Base-by-base conservation (phyloP, 345 rosid genomes). In the Linum usitatissimum region DNA sequence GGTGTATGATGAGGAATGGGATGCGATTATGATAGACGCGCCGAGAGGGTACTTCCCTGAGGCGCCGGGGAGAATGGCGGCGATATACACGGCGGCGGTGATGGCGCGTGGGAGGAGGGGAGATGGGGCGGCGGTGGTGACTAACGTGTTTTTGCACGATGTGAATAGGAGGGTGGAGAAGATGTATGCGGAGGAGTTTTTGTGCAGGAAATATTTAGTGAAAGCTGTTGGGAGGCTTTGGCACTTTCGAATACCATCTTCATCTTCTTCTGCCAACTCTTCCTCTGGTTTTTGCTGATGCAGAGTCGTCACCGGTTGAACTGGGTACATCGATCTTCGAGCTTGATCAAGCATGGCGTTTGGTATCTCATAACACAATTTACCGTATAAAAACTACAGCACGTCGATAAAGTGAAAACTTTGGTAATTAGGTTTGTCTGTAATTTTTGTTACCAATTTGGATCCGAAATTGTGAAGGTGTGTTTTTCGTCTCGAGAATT, bases 151-250 rank as follows among this genome's bases (percentile, higher is more conserved):
- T 18, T 59, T 59, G 48, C 62, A 59, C 31, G 62, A 59, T 31
- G 62, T 59, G 49, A 36, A 59, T 34, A 30, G 62, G 19, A 59
- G 21, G 45, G 62, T 59, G 6, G 62, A 59, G 45, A 59, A 18
- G 45, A n/a, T 30, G 12, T 59, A 30, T 3, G 62, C 62, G 8
- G 45, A 59, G 19, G 62, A 59, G 48, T 59, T 59, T 19, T 2
- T 59, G 48, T 59, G 62, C 17, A 31, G 31, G 20, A 59, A 59
- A 20, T 59, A 30, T 9, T 59, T 59, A 40, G 62, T 59, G 45
- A 59, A 59, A 19, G 62, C 39, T 12, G 62, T 59, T 17, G 62
- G 62, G 45, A 31, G 62, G 62, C 62, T 59, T 31, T 59, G 62
- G 62, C 62, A 59, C 17, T 59, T 59, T 34, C 42, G 34, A 40